Conservation (phyloP, 805 yeast genomes). For the Metschnikowia lunata region DNA sequence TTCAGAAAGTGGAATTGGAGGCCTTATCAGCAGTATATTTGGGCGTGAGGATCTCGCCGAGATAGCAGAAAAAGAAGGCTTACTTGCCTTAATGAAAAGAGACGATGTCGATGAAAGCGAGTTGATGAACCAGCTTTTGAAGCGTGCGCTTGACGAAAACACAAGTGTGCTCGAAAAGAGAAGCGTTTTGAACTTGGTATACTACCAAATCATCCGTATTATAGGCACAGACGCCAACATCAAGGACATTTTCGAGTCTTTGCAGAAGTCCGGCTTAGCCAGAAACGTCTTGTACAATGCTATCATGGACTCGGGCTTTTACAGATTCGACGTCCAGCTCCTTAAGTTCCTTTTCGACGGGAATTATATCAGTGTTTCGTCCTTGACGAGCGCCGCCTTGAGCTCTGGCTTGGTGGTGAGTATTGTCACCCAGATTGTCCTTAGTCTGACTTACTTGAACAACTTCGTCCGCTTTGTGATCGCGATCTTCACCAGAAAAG, state of each 20-base stretch:
- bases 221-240: conserved; percentile 17
- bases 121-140: conserved; percentile 6
- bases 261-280: conserved; percentile 23
- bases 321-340: conserved; percentile 18
- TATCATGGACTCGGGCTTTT: conserved; percentile 16
- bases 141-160: conserved; percentile 3
- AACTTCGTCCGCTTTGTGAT: conserved; percentile 11
- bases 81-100: conserved; percentile 8
- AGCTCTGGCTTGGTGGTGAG: conserved; percentile 13
- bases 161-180: conserved; percentile 7
- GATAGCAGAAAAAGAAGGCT: conserved; percentile 4
- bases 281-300: conserved; percentile 16
- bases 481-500: conserved; percentile 12
- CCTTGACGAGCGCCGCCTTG: conserved; percentile 11
- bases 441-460: conserved; percentile 12
- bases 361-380: conserved; percentile 11
- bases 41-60: conserved; percentile 12
- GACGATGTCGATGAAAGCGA: conserved; percentile 8
- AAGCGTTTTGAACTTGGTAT: conserved; percentile 7
- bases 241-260: conserved; percentile 19
- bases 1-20: conserved; percentile 1
- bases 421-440: conserved; percentile 11
- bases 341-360: conserved; percentile 14
- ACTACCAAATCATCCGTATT: conserved; percentile 15
- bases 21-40: conserved; percentile 6